A percentile compares a stretch with the other conserved stretches of the same genome.
Conservation (phyloP, 495 filamentous ascomycete species). For the Aspergillus campestris region DNA sequence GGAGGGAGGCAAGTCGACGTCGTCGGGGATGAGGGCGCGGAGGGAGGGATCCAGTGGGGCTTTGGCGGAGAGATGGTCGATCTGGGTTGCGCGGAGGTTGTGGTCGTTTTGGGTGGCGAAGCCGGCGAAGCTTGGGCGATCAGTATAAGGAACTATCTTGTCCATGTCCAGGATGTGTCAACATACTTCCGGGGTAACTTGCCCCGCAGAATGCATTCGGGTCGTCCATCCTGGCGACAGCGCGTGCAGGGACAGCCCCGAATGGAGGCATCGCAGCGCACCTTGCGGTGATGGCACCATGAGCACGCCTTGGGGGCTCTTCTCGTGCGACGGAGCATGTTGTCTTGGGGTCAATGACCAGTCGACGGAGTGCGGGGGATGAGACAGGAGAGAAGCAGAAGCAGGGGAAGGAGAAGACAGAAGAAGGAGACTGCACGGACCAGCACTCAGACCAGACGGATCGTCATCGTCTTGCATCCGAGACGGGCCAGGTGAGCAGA, state of each 20-base stretch:
- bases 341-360: not conserved
- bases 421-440: not conserved
- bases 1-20: not conserved
- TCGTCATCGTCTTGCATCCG: too few species aligned
- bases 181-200: slow-evolving; percentile 24
- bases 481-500: too few species aligned
- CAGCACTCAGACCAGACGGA: too few species aligned
- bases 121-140: slow-evolving; percentile 3
- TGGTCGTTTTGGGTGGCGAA: slow-evolving; percentile 2
- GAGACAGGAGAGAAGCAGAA: not conserved
- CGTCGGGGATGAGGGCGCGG: slow-evolving; percentile 1
- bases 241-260: slow-evolving; percentile 42
- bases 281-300: slow-evolving; percentile 44
- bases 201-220: slow-evolving; percentile 26
- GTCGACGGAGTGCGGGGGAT: not conserved
- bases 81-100: not conserved
- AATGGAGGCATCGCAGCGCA: slow-evolving; percentile 43
- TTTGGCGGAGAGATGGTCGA: not conserved
- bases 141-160: slow-evolving; percentile 8
- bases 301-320: slow-evolving; percentile 39
- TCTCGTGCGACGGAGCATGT: slow-evolving; percentile 22
- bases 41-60: slow-evolving; percentile 5
- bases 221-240: slow-evolving; percentile 36
- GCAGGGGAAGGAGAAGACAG: not conserved
- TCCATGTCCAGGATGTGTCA: not conserved